phyloP scores from a whole-genome alignment of 495 filamentous ascomycete species.

The Daldinia vernicosa region DNA sequence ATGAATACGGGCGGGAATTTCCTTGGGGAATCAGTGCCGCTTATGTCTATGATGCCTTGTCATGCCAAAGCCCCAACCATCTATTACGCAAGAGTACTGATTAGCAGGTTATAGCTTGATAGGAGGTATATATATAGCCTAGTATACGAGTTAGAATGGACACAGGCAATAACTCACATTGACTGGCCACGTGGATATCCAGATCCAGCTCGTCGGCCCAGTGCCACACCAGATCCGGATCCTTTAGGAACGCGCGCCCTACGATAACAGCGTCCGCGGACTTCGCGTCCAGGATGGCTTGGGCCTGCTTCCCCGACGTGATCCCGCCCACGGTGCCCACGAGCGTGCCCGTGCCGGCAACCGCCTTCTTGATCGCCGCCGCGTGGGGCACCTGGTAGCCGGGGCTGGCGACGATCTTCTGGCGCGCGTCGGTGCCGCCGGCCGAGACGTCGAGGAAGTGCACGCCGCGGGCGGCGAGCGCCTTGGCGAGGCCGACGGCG shows the following conservation, averaged over 20 bases:
- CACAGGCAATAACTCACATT: slow-evolving; percentile 44
- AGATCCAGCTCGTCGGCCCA: slow-evolving; percentile 74
- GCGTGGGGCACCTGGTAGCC: slow-evolving; percentile 76
- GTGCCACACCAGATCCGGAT: slow-evolving; percentile 71
- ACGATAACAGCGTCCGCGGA: slow-evolving; percentile 67
- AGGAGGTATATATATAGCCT: too few species aligned
- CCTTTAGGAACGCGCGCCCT: slow-evolving; percentile 74
- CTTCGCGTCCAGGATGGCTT: slow-evolving; percentile 61
- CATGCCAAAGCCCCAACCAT: slow-evolving; percentile 38
- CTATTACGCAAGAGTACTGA: slow-evolving; percentile 6
- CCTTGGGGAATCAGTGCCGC: not conserved
- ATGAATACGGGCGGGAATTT: not conserved
- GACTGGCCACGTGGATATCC: slow-evolving; percentile 69
- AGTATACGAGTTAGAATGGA: not conserved
- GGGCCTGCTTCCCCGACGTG: slow-evolving; percentile 58
- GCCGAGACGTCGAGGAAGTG: slow-evolving; percentile 71
- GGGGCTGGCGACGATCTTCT: slow-evolving; percentile 49
- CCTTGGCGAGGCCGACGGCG: slow-evolving; percentile 62
- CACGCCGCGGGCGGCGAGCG: slow-evolving; percentile 63
- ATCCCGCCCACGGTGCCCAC: slow-evolving; percentile 72
- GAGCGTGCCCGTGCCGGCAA: slow-evolving; percentile 62
- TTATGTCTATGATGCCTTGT: slow-evolving; percentile 32
- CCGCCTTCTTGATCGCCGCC: slow-evolving; percentile 67
- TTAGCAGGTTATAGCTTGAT: not conserved
- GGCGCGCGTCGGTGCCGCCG: slow-evolving; percentile 64